Evolutionary conservation across 2,329 filamentous ascomycete species (phyloP).

Genomic region (Apiospora malaysiana): DNA sequence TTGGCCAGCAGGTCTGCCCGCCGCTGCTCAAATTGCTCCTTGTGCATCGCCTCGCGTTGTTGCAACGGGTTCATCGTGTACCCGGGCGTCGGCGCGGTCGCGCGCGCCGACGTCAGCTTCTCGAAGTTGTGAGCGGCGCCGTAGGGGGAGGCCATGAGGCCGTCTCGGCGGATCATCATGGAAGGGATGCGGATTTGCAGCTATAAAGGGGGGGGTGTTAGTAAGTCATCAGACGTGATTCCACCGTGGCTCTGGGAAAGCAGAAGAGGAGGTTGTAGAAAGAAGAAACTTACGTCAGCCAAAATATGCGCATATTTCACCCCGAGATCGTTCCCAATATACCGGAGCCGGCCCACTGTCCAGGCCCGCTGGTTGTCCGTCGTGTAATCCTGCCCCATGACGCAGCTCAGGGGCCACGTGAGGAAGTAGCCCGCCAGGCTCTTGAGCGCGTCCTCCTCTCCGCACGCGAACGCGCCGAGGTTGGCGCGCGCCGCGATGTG

Average conservation of each 20-base stretch:
- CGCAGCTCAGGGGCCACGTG: slow-evolving; percentile 62
- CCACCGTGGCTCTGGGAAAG: too few species aligned
- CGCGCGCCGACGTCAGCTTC: slow-evolving; percentile 49
- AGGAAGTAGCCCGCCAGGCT: slow-evolving; percentile 64
- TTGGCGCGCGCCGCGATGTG: slow-evolving; percentile 48
- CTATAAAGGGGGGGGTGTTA: slow-evolving; percentile 38
- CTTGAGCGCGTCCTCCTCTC: slow-evolving; percentile 56
- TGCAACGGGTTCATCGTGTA: slow-evolving; percentile 52
- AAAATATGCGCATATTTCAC: slow-evolving; percentile 64
- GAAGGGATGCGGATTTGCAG: slow-evolving; percentile 65
- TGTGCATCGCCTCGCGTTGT: slow-evolving; percentile 54
- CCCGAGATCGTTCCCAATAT: slow-evolving; percentile 61
- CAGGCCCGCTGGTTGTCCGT: slow-evolving; percentile 64
- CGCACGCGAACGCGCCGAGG: slow-evolving; percentile 54
- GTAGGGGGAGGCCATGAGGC: slow-evolving; percentile 52
- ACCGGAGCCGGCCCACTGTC: slow-evolving; percentile 58
- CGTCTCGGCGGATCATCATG: slow-evolving; percentile 65
- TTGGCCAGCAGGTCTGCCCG: slow-evolving; percentile 49
- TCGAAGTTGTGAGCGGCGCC: slow-evolving; percentile 50
- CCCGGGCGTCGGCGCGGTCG: slow-evolving; percentile 41
- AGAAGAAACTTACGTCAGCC: slow-evolving; percentile 52
- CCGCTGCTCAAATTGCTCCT: slow-evolving; percentile 50
- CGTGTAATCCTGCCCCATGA: slow-evolving; percentile 62
- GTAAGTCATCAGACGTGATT: not conserved
- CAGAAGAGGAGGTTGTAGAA: too few species aligned